Evolutionary conservation across 495 filamentous ascomycete species (phyloP), one percentile per base, ranked within the genome.

Genomic region (Hapsidospora chrysogenum): DNA sequence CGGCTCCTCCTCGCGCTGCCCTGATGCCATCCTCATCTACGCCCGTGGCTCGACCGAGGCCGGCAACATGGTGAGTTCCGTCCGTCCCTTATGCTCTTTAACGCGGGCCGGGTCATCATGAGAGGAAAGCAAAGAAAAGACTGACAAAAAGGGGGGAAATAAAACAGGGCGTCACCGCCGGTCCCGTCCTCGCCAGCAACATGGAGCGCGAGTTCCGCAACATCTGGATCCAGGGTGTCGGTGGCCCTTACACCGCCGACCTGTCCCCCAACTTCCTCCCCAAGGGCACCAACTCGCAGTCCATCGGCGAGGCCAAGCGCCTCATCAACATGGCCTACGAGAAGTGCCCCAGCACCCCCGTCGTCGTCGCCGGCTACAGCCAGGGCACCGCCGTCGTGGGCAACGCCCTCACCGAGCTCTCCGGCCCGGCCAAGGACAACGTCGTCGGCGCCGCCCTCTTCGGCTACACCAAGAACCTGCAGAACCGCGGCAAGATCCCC

Each of bases 41-140:
- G 59, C 60, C 5, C 53, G 57, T 33, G 60, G 58, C 1, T 58
- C 54, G 9, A 56, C 50, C 13, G 57, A 64, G 33, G 7, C 43
- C 9, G 58, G 58, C 10, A 63, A 64, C 40, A 58, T 63, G 57
- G n/a, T n/a, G n/a, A n/a, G n/a, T n/a, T n/a, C n/a, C n/a, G n/a
- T n/a, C n/a, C n/a, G n/a, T n/a, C n/a, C n/a, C n/a, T n/a, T n/a
- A n/a, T n/a, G n/a, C n/a, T n/a, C n/a, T n/a, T n/a, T n/a, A n/a
- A n/a, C n/a, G n/a, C n/a, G n/a, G n/a, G n/a, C n/a, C n/a, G n/a
- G n/a, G n/a, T n/a, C n/a, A n/a, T n/a, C n/a, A n/a, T n/a, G n/a
- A n/a, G n/a, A n/a, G n/a, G n/a, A n/a, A n/a, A n/a, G n/a, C n/a
- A n/a, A n/a, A n/a, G n/a, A n/a, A n/a, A n/a, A n/a, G n/a, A n/a